Evolutionary conservation across 2,329 filamentous ascomycete species (phyloP).

Genomic region (Albophoma yamanashiensis): DNA sequence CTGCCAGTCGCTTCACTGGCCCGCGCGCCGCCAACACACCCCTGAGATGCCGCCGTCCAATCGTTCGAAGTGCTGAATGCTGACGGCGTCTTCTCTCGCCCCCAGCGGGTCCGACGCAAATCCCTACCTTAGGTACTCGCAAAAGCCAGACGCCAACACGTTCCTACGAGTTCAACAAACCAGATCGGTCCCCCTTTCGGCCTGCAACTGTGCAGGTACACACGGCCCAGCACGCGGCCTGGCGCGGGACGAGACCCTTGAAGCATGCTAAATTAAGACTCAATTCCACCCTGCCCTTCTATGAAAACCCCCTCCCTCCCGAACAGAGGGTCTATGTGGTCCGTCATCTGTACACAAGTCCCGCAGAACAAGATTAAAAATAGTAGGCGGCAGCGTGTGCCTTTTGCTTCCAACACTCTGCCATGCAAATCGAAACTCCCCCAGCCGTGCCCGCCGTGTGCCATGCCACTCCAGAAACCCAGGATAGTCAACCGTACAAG

Average conservation of each 20-base stretch:
- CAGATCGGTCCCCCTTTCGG: background rate
- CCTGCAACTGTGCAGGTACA: background rate
- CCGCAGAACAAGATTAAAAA: conserved; percentile 5
- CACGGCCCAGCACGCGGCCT: too few relatives aligned
- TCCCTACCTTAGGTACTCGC: too few relatives aligned
- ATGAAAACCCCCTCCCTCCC: background rate
- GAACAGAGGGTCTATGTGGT: conserved; percentile 3
- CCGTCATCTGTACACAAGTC: conserved; percentile 5
- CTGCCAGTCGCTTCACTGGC: background rate
- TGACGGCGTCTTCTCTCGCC: background rate
- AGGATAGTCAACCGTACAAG: conserved; percentile 12
- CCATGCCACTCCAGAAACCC: conserved; percentile 7
- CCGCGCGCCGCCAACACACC: background rate
- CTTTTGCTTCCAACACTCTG: conserved; percentile 3
- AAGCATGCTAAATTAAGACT: background rate
- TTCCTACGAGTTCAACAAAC: background rate
- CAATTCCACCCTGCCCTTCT: background rate
- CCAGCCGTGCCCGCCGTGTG: conserved; percentile 2
- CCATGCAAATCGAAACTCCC: conserved; percentile 1
- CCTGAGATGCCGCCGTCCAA: background rate
- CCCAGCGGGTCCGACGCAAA: background rate
- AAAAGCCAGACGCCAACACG: background rate
- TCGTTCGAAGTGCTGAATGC: background rate
- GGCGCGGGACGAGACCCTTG: background rate
- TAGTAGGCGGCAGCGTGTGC: conserved; percentile 1